A percentile compares a stretch with the other conserved stretches of the same genome.
Evolutionary conservation across 2,329 filamentous ascomycete species (phyloP).

Genomic region (Ascosphaera aggregata): DNA sequence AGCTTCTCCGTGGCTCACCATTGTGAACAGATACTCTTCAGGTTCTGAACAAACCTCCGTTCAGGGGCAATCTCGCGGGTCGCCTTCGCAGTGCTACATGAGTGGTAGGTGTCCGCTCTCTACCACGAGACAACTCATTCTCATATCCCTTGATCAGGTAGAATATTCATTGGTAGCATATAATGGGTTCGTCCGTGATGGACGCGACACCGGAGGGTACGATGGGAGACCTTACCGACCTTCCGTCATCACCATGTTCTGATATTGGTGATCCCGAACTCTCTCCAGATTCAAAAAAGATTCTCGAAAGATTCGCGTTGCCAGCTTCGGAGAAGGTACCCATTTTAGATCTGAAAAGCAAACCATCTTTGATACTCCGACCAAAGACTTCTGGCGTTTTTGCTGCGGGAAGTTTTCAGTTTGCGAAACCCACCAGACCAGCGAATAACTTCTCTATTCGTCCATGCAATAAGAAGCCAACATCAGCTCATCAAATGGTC

Average conservation of each 20-base stretch:
- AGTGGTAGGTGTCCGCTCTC: no score
- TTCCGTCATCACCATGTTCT: background rate
- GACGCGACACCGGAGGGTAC: no score
- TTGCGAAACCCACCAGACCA: slow-evolving; percentile 11
- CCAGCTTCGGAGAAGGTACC: slow-evolving; percentile 1
- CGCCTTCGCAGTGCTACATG: no score
- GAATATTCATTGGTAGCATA: no score
- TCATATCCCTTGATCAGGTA: no score
- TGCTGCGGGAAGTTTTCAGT: slow-evolving; percentile 11
- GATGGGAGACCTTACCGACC: no score
- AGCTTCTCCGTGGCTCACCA: no score
- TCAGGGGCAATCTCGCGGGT: background rate
- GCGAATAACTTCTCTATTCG: slow-evolving; percentile 9
- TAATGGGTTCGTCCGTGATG: no score
- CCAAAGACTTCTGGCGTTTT: slow-evolving; percentile 12
- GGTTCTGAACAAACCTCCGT: background rate
- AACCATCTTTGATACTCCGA: slow-evolving; percentile 11
- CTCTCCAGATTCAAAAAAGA: slow-evolving; percentile 6
- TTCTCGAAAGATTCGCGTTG: slow-evolving; percentile 6
- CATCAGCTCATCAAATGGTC: no score
- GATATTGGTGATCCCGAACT: slow-evolving; percentile 3
- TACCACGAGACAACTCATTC: no score
- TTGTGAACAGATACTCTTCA: background rate
- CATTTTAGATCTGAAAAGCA: slow-evolving; percentile 1
- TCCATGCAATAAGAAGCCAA: background rate